phyloP scores from a whole-genome alignment of 73 alveolate species.

The Paramecium sexaurelia region DNA sequence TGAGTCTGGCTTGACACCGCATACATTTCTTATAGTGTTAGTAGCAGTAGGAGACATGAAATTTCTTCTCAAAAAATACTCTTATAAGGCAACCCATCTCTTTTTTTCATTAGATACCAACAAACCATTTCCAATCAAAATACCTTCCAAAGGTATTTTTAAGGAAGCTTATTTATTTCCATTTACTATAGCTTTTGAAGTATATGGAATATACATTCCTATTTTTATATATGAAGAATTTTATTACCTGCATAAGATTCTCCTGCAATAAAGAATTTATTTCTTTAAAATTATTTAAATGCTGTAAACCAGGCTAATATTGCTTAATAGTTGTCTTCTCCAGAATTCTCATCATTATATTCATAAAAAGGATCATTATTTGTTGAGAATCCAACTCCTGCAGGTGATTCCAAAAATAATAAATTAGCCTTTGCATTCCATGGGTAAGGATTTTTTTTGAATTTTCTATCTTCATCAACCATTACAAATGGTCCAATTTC shows the following conservation, averaged over 20 bases:
- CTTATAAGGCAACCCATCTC: not conserved
- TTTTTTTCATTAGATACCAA: not conserved
- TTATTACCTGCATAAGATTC: constrained; percentile 89
- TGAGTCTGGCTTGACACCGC: not conserved
- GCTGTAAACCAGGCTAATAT: constrained; percentile 35
- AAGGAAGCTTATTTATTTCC: constrained; percentile 7
- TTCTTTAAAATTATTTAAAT: constrained; percentile 75
- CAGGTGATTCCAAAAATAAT: constrained; percentile 93
- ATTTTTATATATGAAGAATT: not conserved
- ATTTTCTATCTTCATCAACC: constrained; percentile 73
- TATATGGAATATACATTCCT: constrained; percentile 87
- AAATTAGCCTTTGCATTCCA: constrained; percentile 91
- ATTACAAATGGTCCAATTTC: constrained; percentile 89
- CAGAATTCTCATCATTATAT: constrained; percentile 61
- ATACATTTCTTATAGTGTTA: not conserved
- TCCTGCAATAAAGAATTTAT: constrained; percentile 89
- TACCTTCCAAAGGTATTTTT: constrained; percentile 63
- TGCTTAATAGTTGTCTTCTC: constrained; percentile 62
- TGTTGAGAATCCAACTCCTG: constrained; percentile 95
- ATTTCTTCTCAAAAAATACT: constrained; percentile 14
- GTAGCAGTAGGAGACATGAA: not conserved
- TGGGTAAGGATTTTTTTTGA: constrained; percentile 81
- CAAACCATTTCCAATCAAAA: constrained; percentile 78
- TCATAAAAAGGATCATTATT: not conserved
- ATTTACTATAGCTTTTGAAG: constrained; percentile 64